Evolutionary conservation across 2,329 filamentous ascomycete species (phyloP), one percentile per base, ranked within the genome.

Genomic region (Aspergillus candidus): DNA sequence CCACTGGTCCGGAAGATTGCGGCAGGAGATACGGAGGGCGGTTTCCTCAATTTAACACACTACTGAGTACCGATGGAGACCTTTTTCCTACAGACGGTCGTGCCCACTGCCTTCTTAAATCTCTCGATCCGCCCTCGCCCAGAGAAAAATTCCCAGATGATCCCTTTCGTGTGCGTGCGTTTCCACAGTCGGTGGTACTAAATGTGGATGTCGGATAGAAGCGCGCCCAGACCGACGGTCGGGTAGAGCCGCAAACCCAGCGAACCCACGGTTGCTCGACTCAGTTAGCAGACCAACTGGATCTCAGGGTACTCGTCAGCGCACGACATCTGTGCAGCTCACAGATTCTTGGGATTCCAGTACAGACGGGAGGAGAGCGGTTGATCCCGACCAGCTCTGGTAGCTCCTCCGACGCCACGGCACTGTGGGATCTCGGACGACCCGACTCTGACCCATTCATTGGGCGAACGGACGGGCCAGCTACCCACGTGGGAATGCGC

Each of bases 201-300:
- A 27, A 18, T 44, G 15, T 37, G 31, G 15, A 13, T 22, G 39
- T 40, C 36, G 37, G 40, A 18, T 40, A 13, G 44, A 46, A 46
- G 43, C 46, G 22, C 22, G 46, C 46, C 35, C 43, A 46, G 46
- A 40, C 46, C 43, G 46, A 40, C 37, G 12, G 47, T 46, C 47
- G 47, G 47, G 37, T 40, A 32, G 18, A 43, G 30, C 47, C 47
- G 47, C 47, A n/a, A 15, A 4, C 27, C 27, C 35, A 13, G 18
- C 35, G 22, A 27, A 22, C 10, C 11, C 17, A 27, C 35, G 11
- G 18, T 35, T 35, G 13, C 11, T 13, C 34, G 14, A 17, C 7
- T 35, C 15, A 13, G 18, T 27, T 27, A 27, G 22, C 22, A 27
- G 22, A 27, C 22, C 22, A 27, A 8, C 22, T 27, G 22, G 22